A percentile compares a stretch with the other conserved stretches of the same genome.
phyloP scores from a whole-genome alignment of 805 yeast species.

The Cyberlindnera mrakii region DNA sequence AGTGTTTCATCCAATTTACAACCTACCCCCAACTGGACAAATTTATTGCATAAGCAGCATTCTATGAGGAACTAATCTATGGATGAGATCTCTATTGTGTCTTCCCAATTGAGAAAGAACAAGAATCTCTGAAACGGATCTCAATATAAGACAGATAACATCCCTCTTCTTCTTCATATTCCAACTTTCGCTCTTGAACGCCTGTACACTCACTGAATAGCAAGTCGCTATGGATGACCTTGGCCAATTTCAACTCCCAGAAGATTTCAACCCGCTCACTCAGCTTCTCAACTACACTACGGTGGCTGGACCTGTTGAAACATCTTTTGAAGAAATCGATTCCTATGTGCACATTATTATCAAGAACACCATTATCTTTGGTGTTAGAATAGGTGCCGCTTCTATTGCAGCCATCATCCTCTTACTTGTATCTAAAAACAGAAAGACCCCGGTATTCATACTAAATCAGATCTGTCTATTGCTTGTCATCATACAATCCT shows the following conservation, averaged over 20 bases:
- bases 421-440: conserved; percentile 44
- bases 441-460: conserved; percentile 64
- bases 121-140: neutral
- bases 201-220: neutral
- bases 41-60: neutral
- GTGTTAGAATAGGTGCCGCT: conserved; percentile 54
- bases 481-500: conserved; percentile 52
- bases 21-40: neutral
- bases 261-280: conserved; percentile 19
- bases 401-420: conserved; percentile 39
- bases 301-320: conserved; percentile 31
- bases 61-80: no score
- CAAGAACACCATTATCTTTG: conserved; percentile 42
- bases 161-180: neutral
- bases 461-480: conserved; percentile 59
- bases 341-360: conserved; percentile 26
- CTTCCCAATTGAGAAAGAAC: conserved; percentile 6
- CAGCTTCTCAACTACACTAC: conserved; percentile 36
- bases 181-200: neutral
- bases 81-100: conserved; percentile 2
- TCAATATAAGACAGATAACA: neutral
- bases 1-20: neutral
- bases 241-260: conserved; percentile 3
- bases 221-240: conserved; percentile 4
- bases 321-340: conserved; percentile 40